Percentiles rank a stretch among this genome's conserved stretches.
Conservation (phyloP, 176 grass and related monocot species). For the Elymus sibiricus region DNA sequence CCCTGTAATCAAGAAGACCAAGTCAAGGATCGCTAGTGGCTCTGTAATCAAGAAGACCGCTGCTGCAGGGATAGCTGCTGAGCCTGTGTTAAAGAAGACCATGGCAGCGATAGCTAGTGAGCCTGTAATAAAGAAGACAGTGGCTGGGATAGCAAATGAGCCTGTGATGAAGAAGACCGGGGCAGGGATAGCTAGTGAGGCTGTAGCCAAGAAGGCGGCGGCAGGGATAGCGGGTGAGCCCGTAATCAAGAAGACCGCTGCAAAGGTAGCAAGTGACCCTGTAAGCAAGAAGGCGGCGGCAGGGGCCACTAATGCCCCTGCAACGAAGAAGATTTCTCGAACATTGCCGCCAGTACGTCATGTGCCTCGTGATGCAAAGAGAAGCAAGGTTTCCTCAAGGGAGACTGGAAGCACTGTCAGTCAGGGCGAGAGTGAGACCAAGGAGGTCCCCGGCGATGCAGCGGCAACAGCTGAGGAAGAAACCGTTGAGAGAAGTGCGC, state of each 20-base stretch:
- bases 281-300: neutral
- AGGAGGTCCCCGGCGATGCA: neutral
- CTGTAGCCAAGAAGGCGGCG: neutral
- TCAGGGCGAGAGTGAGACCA: slow-evolving; percentile 27
- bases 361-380: slow-evolving; percentile 35
- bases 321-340: slow-evolving; percentile 29
- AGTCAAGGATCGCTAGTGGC: neutral
- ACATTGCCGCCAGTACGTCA: slow-evolving; percentile 2
- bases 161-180: neutral
- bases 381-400: slow-evolving; percentile 27
- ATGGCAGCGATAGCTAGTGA: neutral
- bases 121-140: neutral
- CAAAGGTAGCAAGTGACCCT: neutral
- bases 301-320: neutral
- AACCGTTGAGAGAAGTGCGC: slow-evolving; percentile 1
- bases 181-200: neutral
- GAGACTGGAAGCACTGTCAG: neutral
- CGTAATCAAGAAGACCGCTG: neutral
- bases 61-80: neutral
- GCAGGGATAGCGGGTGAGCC: neutral
- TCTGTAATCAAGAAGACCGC: neutral
- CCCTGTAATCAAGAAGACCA: slow-evolving; percentile 27
- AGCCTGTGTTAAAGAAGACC: neutral
- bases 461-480: neutral
- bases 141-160: neutral